Evolutionary conservation across 371 early-diverging fungal genomes (phyloP), one percentile per base, ranked within the genome.

Genomic region (Zancudomyces culisetae): DNA sequence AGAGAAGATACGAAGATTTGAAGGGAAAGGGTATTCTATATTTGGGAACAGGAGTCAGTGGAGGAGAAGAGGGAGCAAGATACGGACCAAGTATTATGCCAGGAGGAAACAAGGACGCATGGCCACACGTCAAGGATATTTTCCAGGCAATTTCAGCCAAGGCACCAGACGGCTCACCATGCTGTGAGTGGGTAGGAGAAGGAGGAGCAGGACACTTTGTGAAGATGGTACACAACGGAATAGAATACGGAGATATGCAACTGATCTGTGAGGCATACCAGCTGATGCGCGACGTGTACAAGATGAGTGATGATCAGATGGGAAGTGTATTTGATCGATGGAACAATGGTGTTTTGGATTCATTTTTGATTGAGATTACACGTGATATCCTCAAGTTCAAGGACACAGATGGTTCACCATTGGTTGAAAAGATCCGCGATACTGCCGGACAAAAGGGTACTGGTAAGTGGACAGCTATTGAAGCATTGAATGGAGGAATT

Each of bases 151-250:
- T 96, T 59, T 72, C 97, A 53, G 97, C 95, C 66, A 83, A 81
- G 71, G 84, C 86, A 57, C 74, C 75, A 49, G 79, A 78, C 61
- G 81, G 80, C 55, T 61, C 58, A 1, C 86, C 96, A 43, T 99
- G 98, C 82, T 98, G 98, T 69, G 93, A 93, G 72, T 96, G 97
- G 94, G 92, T 99, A 54, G 98, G 99, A 56, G 86, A 87, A 58
- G 81, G 85, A 43, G 99, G 98, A 42, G 85, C 98, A 29, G 99
- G 98, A 28, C 98, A 99, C 78, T 97, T 94, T 70, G 98, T 99
- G 65, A 98, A 99, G 80, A 98, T 97, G 93, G 98, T 99, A 43
- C 98, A 98, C 81, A 99, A 98, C 74, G 98, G 98, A 65, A 99
- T 99, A 61, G 98, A 99, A 70, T 99, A 99, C 69, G 98, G 96